Evolutionary conservation across 331 rosid species (phyloP).

Genomic region (Cucumis variabilis): DNA sequence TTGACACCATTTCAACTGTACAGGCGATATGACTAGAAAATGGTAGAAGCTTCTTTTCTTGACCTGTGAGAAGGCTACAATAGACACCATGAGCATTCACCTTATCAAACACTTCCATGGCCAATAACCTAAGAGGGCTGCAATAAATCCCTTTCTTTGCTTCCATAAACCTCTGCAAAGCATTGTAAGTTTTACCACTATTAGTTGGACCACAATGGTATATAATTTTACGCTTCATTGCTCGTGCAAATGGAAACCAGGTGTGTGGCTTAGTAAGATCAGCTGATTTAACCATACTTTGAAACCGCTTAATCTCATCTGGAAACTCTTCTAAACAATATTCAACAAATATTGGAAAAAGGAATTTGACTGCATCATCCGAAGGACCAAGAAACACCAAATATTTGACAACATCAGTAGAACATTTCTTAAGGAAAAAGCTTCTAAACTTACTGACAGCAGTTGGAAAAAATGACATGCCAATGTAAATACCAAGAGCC

Average conservation of each 20-base stretch:
- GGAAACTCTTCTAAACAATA: constrained; percentile 76
- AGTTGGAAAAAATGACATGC: constrained; percentile 85
- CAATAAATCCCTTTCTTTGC: constrained; percentile 83
- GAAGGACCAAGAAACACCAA: constrained; percentile 70
- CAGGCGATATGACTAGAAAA: constrained; percentile 83
- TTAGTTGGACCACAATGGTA: constrained; percentile 96
- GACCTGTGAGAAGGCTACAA: constrained; percentile 82
- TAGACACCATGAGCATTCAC: constrained; percentile 84
- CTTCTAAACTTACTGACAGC: constrained; percentile 65
- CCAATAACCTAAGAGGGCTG: constrained; percentile 87
- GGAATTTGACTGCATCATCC: constrained; percentile 68
- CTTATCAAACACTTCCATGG: constrained; percentile 98
- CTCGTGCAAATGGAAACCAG: constrained; percentile 94
- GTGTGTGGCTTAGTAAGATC: constrained; percentile 89
- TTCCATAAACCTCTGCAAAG: constrained; percentile 87
- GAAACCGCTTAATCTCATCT: constrained; percentile 77
- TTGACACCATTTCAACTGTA: constrained; percentile 92
- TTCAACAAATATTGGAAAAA: constrained; percentile 91
- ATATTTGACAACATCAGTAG: constrained; percentile 57
- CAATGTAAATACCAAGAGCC: constrained; percentile 90
- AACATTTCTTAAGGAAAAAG: constrained; percentile 60
- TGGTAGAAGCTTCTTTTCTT: constrained; percentile 83
- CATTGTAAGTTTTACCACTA: constrained; percentile 95
- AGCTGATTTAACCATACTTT: constrained; percentile 62
- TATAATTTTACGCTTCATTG: constrained; percentile 86